Evolutionary conservation across 2,329 filamentous ascomycete species (phyloP).

Genomic region (Botrytis galanthina): DNA sequence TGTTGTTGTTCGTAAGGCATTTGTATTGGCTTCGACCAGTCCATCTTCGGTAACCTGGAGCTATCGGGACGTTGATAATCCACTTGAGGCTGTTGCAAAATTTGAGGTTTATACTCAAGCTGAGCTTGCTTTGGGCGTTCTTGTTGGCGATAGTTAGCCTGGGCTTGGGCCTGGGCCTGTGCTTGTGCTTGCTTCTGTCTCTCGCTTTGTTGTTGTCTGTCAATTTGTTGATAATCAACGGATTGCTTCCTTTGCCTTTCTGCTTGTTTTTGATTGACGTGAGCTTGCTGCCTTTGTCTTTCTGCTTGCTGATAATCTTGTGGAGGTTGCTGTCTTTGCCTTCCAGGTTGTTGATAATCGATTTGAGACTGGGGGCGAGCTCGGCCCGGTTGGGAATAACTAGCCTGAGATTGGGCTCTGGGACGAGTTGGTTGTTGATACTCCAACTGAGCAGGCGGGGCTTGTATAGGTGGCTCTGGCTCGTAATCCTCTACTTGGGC

Average conservation of each 20-base stretch:
- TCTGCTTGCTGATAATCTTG: constrained; percentile 18
- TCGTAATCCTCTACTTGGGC: constrained; percentile 33
- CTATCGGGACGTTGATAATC: constrained; percentile 26
- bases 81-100: constrained; percentile 26
- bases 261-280: constrained; percentile 9
- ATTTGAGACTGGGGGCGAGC: constrained; percentile 14
- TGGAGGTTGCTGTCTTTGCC: constrained; percentile 15
- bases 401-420: constrained; percentile 19
- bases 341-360: constrained; percentile 18
- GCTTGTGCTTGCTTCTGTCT: constrained; percentile 20
- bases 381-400: constrained; percentile 13
- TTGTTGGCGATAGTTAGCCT: constrained; percentile 20
- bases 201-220: constrained; percentile 19
- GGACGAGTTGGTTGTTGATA: constrained; percentile 16
- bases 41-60: constrained; percentile 19
- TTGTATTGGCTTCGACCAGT: constrained; percentile 21
- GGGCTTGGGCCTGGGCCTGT: constrained; percentile 10
- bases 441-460: constrained; percentile 5
- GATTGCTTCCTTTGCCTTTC: constrained; percentile 19
- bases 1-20: constrained; percentile 24
- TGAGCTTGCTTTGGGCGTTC: constrained; percentile 24
- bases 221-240: constrained; percentile 15
- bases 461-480: constrained; percentile 35
- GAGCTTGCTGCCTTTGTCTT: constrained; percentile 15
- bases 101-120: constrained; percentile 23